phyloP scores from a whole-genome alignment of 345 rosid species.

The Citrus unshiu region DNA sequence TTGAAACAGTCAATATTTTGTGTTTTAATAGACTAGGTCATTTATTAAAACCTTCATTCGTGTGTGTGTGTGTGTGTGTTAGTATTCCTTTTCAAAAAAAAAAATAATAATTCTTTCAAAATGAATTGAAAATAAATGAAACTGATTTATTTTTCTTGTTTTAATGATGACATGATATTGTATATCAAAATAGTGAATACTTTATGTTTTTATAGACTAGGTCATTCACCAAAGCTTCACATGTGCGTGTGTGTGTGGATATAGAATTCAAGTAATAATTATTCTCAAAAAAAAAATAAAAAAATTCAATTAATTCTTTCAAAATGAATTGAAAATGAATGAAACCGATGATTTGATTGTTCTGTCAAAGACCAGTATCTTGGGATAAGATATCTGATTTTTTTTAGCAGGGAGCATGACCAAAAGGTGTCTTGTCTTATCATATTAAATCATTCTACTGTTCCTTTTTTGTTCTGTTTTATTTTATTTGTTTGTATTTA shows the following conservation, averaged over 20 bases:
- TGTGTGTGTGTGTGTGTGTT: too few species aligned
- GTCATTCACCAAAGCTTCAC: background rate
- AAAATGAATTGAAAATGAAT: constrained; percentile 1
- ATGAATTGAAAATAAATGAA: constrained; percentile 4
- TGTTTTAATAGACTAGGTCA: background rate
- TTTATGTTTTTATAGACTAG: background rate
- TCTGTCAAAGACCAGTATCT: constrained; percentile 30
- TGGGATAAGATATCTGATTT: constrained; percentile 28
- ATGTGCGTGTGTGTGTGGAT: background rate
- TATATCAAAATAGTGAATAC: background rate
- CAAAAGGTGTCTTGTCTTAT: constrained; percentile 49
- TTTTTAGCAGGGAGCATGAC: constrained; percentile 1
- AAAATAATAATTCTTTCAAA: too few species aligned
- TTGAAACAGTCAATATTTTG: background rate
- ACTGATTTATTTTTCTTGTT: background rate
- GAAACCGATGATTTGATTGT: constrained; percentile 33
- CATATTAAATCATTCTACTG: constrained; percentile 41
- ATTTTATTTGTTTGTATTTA: background rate
- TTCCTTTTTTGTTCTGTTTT: constrained; percentile 23
- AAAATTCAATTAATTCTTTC: too few species aligned
- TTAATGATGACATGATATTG: background rate
- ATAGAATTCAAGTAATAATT: too few species aligned
- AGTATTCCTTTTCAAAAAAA: too few species aligned
- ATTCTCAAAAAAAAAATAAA: too few species aligned
- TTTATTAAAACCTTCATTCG: background rate